Percentiles rank a stretch among this genome's conserved stretches.
Evolutionary conservation across 306 rosid species (phyloP).

Genomic region (Cucurbita maxima): DNA sequence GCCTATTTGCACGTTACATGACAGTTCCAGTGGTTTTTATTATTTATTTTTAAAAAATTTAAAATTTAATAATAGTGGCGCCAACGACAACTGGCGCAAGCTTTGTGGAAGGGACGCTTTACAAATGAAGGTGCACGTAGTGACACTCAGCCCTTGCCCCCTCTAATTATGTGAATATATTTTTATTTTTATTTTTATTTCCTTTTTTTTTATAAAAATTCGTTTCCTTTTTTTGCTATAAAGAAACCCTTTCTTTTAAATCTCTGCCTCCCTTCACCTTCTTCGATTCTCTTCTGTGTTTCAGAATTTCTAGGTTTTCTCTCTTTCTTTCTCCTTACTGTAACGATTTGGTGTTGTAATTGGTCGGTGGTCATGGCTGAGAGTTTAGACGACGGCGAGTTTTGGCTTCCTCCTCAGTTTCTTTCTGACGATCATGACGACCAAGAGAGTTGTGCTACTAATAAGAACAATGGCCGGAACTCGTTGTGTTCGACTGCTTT

Average conservation of each 20-base stretch:
- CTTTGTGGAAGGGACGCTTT: conserved; percentile 8
- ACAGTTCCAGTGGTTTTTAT: neutral
- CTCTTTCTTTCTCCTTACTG: neutral
- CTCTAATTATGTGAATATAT: too few species aligned
- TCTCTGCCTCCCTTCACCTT: neutral
- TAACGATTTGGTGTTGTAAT: neutral
- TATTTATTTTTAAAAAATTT: neutral
- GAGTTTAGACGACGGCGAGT: conserved; percentile 45
- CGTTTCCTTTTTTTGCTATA: neutral
- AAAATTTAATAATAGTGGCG: neutral
- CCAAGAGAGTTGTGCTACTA: neutral
- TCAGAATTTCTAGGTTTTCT: neutral
- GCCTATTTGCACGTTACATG: neutral
- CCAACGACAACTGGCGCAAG: neutral
- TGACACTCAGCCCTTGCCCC: neutral
- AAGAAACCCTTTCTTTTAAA: neutral
- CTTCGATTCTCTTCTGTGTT: neutral
- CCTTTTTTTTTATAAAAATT: neutral
- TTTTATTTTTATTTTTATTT: neutral
- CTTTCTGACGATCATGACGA: conserved; percentile 37
- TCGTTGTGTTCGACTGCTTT: neutral
- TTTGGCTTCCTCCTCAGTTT: conserved; percentile 72
- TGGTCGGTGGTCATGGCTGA: conserved; percentile 18
- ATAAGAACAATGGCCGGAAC: neutral
- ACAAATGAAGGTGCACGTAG: neutral